Conservation (phyloP, 805 yeast species). For the Debaryomyces tyrocola region DNA sequence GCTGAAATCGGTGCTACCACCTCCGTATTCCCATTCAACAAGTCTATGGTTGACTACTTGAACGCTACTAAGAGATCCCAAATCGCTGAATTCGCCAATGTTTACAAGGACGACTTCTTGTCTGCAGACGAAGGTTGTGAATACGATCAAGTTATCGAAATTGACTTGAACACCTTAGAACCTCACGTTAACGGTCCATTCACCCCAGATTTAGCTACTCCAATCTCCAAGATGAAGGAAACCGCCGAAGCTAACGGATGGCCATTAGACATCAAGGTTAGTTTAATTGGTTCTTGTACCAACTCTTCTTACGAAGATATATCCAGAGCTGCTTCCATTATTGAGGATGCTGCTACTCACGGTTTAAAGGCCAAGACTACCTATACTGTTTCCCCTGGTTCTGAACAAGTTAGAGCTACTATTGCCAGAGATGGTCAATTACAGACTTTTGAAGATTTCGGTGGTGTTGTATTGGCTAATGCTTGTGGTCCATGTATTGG, state of each 20-base stretch:
- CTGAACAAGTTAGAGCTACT: conserved; percentile 97
- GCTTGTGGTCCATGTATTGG: conserved; percentile 99
- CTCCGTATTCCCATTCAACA: conserved; percentile 94
- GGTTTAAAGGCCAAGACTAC: conserved; percentile 91
- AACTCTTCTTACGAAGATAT: conserved; percentile 98
- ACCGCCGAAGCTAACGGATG: conserved; percentile 83
- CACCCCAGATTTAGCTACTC: conserved; percentile 97
- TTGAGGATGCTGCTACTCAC: conserved; percentile 84
- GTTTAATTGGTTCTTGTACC: conserved; percentile 97
- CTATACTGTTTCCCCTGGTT: conserved; percentile 95
- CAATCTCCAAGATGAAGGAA: conserved; percentile 82
- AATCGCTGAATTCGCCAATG: conserved; percentile 77
- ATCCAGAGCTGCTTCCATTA: conserved; percentile 94
- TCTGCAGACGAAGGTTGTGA: conserved; percentile 90
- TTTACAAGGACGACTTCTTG: conserved; percentile 63
- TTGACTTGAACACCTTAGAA: conserved; percentile 84
- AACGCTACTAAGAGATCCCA: conserved; percentile 82
- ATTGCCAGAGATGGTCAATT: conserved; percentile 95
- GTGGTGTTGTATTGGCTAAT: conserved; percentile 93
- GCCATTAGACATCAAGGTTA: conserved; percentile 92
- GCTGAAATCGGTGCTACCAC: conserved; percentile 99
- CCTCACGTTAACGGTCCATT: conserved; percentile 98
- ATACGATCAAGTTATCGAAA: conserved; percentile 90
- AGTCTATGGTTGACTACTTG: conserved; percentile 83
- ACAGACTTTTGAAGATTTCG: conserved; percentile 83